Base-by-base conservation (phyloP, 441 rosid species). In the Corymbia citriodora region DNA sequence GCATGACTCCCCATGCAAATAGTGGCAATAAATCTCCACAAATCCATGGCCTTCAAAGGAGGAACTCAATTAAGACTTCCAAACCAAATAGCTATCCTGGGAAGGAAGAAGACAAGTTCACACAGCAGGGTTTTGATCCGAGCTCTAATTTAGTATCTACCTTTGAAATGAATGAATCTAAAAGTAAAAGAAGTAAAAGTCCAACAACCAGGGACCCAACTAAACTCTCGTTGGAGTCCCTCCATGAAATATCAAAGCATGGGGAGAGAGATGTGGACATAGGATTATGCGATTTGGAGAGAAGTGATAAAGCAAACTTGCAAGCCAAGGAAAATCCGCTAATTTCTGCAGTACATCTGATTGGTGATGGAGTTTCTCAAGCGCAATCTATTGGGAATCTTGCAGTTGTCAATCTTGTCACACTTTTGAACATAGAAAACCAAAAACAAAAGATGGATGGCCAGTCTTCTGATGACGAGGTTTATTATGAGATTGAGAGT, bases 291-390 rank as follows among this genome's bases (percentile, higher is more conserved):
- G 95, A 95, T 92, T 91, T 92, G 81, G 94, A 94, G 88, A 93
- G 94, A 93, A 93, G 92, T 89, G 94, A 90, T 91, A 95, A 63
- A 81, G 31, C 21, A 36, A 90, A 93, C 91, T 91, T 91, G 57
- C 96, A 92, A 90, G 93, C 94, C 88, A 95, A 94, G 92, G 99
- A 97, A 92, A 95, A 97, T 89, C 97, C 99, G n/a, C 90, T 97
- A 91, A 95, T 91, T 90, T 97, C 99, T 92, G 99, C 99, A 13
- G 99, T 98, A 86, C 97, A 98, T 92, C 95, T 98, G 92, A 90
- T 98, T 81, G 99, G 98, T 89, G 99, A 96, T 94, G 99, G 99
- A 90, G 99, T 98, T 94, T 96, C 96, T 89, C 99, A 97, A 95
- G 99, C 97, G 88, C 99, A 98, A 89, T 97, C 97, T 82, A 96